Percentiles rank a stretch among this genome's conserved stretches.
phyloP scores from a whole-genome alignment of 2,329 filamentous ascomycete species.

The Neonectria magnoliae region DNA sequence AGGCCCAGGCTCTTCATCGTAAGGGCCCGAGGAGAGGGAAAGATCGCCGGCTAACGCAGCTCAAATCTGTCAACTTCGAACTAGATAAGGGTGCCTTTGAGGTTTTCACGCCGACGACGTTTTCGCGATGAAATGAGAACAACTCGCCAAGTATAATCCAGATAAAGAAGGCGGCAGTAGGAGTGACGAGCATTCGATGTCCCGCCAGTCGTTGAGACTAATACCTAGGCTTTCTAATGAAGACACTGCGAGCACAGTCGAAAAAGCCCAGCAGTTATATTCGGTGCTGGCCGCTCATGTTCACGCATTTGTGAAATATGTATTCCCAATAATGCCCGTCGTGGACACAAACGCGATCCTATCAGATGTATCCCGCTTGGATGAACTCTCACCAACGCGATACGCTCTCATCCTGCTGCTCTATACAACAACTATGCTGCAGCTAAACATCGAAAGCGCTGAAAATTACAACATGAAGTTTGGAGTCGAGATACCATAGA shows the following conservation, averaged over 20 bases:
- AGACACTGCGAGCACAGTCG: not conserved
- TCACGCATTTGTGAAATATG: not conserved
- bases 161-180: not conserved
- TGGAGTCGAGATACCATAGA: not conserved
- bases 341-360: not conserved
- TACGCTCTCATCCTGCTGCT: not conserved
- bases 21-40: conserved; percentile 35
- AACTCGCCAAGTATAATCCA: not conserved
- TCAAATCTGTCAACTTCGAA: conserved; percentile 25
- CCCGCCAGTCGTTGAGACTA: not conserved
- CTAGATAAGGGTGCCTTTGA: conserved; percentile 10
- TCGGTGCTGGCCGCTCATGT: not conserved
- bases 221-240: not conserved
- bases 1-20: conserved; percentile 31
- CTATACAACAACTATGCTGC: not conserved
- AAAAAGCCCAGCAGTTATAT: not conserved
- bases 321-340: not conserved
- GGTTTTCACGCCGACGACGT: not conserved
- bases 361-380: not conserved
- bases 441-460: not conserved
- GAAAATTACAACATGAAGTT: not conserved
- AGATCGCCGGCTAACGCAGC: conserved; percentile 31
- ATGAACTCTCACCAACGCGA: not conserved
- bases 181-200: not conserved
- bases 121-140: not conserved